Conservation (phyloP, 257 asterid genomes). For the Salvia rosmarinus region DNA sequence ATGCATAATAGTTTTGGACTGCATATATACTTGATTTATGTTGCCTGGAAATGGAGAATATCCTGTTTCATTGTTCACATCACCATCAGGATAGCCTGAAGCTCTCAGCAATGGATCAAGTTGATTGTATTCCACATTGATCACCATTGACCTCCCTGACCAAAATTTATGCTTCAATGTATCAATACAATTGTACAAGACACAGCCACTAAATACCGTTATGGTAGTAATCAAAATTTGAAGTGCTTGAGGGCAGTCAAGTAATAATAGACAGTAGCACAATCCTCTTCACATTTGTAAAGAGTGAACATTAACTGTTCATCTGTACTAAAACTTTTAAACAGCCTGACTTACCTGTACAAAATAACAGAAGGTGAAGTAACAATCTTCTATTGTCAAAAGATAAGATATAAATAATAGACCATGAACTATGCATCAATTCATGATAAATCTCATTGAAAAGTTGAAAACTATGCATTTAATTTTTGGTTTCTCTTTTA, state of each 20-base stretch:
- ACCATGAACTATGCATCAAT: background rate
- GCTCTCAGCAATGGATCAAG: conserved; percentile 98
- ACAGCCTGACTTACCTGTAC: background rate
- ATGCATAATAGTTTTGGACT: conserved; percentile 23
- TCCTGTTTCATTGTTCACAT: conserved; percentile 90
- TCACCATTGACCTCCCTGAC: conserved; percentile 96
- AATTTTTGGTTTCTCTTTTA: background rate
- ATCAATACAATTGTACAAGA: conserved; percentile 16
- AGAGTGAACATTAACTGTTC: background rate
- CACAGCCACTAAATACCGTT: conserved; percentile 2
- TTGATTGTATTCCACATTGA: conserved; percentile 99
- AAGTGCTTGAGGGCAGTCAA: conserved; percentile 4
- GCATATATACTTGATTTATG: conserved; percentile 83
- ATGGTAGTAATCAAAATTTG: conserved; percentile 15
- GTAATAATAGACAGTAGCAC: background rate
- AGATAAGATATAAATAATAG: conserved; percentile 1
- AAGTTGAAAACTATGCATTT: background rate
- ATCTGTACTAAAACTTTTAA: background rate
- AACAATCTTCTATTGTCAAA: conserved; percentile 4
- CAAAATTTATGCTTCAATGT: conserved; percentile 25
- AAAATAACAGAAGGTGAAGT: conserved; percentile 15
- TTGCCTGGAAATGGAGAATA: conserved; percentile 99
- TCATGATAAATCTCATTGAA: background rate
- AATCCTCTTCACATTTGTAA: conserved; percentile 1
- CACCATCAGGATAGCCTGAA: conserved; percentile 89